Evolutionary conservation across 805 yeast genomes (phyloP), one percentile per base, ranked within the genome.

Genomic region (Starmerella vitae): DNA sequence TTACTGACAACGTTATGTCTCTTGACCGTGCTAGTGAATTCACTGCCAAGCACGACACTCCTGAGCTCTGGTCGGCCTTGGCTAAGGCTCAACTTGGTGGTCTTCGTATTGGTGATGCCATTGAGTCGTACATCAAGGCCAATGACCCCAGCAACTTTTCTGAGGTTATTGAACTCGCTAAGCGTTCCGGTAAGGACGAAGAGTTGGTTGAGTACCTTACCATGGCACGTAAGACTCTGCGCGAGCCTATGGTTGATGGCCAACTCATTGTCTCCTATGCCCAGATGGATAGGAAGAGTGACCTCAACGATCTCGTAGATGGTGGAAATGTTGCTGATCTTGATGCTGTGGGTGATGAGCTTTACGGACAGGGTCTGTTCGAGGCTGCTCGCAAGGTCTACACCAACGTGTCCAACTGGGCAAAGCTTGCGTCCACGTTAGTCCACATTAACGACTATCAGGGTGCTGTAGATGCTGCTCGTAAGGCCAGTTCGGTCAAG

Each of bases 71-170:
- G 97, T 78, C 82, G 54, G 93, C 84, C 60, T 71, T 91, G 42
- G 99, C 96, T 71, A 74, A 77, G 58, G 96, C 98, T 41, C 97
- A 91, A 65, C 71, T 91, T 56, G 83, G 84, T 53, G 98, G 96
- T 37, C 70, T 86, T 56, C 75, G 97, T 53, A 74, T 91, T 44
- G 77, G 84, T 36, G 97, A 88, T 54, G 84, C 97, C 24, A 80
- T 91, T 54, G 77, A 76, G 40, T 85, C 97, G 6, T 91, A 91
- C 59, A 80, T 86, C 54, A 80, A 75, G 54, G 94, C 97, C 30
- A 75, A 79, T 54, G 94, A 88, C 59, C 91, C 97, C 43, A 72
- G 80, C 38, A 84, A 91, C 66, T 91, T 68, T 56, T 83, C 76
- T 41, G 84, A 81, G 53, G 95, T 88, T 33, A 88, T 91, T 62